Base-by-base conservation (phyloP, 106 monocot species). In the Dactylorhiza incarnata region DNA sequence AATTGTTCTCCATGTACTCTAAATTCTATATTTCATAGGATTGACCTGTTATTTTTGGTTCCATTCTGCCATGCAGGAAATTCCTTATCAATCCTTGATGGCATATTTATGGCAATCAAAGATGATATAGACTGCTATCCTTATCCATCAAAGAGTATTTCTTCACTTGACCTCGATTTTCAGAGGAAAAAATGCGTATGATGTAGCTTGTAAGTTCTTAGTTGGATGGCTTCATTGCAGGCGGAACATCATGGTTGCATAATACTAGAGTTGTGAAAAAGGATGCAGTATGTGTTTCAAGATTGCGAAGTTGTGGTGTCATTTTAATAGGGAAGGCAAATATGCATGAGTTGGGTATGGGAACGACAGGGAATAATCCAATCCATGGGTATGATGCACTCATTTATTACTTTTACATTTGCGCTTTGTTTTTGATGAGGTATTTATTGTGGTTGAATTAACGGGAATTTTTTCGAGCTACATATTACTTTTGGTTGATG, bases 331-430 rank as follows among this genome's bases (percentile, higher is more conserved):
- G 99, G 15, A 99, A 99, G 78, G 99, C 94, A 80, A 94, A 94
- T 52, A 99, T 99, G 99, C 91, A 99, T 84, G 99, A 99, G 68
- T 73, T 99, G 37, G 99, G 99, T n/a, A 77, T 94, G 80, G 99
- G 99, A 20, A 86, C 86, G 14, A 91, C 99, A 45, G 99, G 99
- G 76, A 99, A 88, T 77, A 99, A 99, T 86, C 87, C 99, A 77
- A 89, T 85, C 72, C 84, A 99, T 82, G 99, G 99, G 99, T 99
- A 78, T 46, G 74, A 6, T 62, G 13, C n/a, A 85, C 62, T 55
- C 3, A 45, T 19, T 22, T 48, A 23, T 15, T 72, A 6, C 49
- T 46, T n/a, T 69, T 11, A 15, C 45, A 7, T 14, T 24, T 29
- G 37, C 5, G 11, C 7, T 17, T 29, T 65, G 26, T 25, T 29